Percentiles rank a stretch among this genome's conserved stretches.
Conservation (phyloP, 768 basidiomycete species). For the Pleurotus cornucopiae region DNA sequence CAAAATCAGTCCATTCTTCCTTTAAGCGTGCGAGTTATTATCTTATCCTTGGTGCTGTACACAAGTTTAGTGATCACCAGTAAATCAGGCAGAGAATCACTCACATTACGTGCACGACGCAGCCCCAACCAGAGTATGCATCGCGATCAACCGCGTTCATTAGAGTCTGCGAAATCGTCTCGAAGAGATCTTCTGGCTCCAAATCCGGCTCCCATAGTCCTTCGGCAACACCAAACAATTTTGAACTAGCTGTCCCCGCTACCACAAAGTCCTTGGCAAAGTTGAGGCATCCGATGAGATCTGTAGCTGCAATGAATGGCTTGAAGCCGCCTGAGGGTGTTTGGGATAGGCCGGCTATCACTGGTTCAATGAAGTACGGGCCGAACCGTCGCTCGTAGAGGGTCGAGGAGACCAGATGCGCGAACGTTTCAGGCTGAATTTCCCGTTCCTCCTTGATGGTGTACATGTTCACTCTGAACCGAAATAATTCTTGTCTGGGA, state of each 20-base stretch:
- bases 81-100: constrained; percentile 22
- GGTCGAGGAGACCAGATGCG: constrained; percentile 91
- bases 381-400: constrained; percentile 95
- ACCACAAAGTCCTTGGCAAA: constrained; percentile 97
- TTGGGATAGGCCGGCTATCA: constrained; percentile 86
- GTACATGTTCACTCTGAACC: constrained; percentile 97
- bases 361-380: constrained; percentile 95
- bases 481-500: constrained; percentile 79
- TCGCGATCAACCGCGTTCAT: constrained; percentile 95
- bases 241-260: constrained; percentile 86
- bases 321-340: constrained; percentile 66
- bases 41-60: constrained; percentile 63
- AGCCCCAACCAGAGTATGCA: constrained; percentile 96
- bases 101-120: constrained; percentile 92
- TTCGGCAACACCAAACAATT: constrained; percentile 96
- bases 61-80: constrained; percentile 6
- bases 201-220: constrained; percentile 98
- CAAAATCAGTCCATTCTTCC: constrained; percentile 80
- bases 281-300: constrained; percentile 90
- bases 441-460: constrained; percentile 98
- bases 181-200: constrained; percentile 94
- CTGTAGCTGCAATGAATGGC: constrained; percentile 94
- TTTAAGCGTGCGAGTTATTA: constrained; percentile 83
- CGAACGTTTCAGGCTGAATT: constrained; percentile 94
- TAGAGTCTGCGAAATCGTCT: constrained; percentile 95